Conservation (phyloP, 768 basidiomycete genomes). For the Sporobolomyces roseus region DNA sequence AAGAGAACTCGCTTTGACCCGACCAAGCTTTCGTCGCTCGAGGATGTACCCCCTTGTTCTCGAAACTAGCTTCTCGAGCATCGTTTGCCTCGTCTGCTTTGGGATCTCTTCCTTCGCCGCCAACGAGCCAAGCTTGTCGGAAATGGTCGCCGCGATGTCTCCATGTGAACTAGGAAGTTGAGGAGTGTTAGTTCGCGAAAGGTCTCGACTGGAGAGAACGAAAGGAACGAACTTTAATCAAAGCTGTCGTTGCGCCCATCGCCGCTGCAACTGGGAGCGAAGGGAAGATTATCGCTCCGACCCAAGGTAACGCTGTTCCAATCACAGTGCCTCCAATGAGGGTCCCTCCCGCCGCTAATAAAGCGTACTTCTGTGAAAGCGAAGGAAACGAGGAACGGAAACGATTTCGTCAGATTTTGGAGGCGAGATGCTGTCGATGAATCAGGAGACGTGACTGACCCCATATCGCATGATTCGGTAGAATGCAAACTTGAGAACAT, state of each 20-base stretch:
- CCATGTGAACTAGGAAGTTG: slow-evolving; percentile 21
- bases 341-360: slow-evolving; percentile 25
- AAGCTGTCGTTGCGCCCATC: slow-evolving; percentile 19
- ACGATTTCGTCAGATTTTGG: too few species aligned
- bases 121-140: slow-evolving; percentile 19
- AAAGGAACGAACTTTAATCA: slow-evolving; percentile 27
- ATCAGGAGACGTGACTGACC: not conserved
- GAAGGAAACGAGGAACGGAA: not conserved
- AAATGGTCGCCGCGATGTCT: slow-evolving; percentile 35
- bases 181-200: not conserved
- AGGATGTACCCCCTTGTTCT: not conserved
- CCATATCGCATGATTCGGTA: slow-evolving; percentile 33
- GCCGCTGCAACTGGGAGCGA: slow-evolving; percentile 26
- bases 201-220: not conserved
- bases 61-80: slow-evolving; percentile 18
- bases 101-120: slow-evolving; percentile 21
- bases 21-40: slow-evolving; percentile 18
- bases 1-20: slow-evolving; percentile 19
- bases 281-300: slow-evolving; percentile 29
- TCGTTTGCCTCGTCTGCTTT: slow-evolving; percentile 26
- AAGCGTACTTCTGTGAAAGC: slow-evolving; percentile 32
- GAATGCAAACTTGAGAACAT: slow-evolving; percentile 29
- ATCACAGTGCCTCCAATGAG: slow-evolving; percentile 22
- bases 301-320: slow-evolving; percentile 27
- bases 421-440: too few species aligned